Evolutionary conservation across 495 filamentous ascomycete species (phyloP).

Genomic region (Viridothelium virens): DNA sequence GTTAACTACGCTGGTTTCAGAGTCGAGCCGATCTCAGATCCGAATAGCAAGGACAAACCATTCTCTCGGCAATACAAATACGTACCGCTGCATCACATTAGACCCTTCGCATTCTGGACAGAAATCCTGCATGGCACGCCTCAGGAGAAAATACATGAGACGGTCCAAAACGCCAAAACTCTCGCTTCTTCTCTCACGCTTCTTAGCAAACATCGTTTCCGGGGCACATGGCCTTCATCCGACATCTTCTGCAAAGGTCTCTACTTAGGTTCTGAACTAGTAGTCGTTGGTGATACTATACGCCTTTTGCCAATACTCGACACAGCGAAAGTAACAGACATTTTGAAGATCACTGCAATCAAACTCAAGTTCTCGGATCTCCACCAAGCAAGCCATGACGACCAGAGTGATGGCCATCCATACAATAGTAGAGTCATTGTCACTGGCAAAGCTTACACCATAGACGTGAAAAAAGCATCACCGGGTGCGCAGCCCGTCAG

Average conservation of each 20-base stretch:
- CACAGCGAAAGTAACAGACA: constrained; percentile 38
- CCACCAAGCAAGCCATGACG: constrained; percentile 39
- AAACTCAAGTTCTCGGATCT: constrained; percentile 39
- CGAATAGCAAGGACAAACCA: constrained; percentile 43
- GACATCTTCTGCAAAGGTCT: constrained; percentile 46
- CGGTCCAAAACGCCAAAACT: constrained; percentile 48
- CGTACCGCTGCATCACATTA: constrained; percentile 46
- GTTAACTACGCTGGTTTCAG: constrained; percentile 52
- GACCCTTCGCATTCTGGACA: constrained; percentile 48
- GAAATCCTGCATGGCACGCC: constrained; percentile 38
- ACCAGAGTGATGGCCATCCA: constrained; percentile 40
- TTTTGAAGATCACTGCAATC: constrained; percentile 48
- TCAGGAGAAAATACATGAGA: constrained; percentile 41
- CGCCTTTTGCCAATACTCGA: constrained; percentile 41
- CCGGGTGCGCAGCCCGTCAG: constrained; percentile 24
- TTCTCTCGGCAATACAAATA: constrained; percentile 48
- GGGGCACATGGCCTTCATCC: constrained; percentile 48
- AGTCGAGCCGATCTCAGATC: constrained; percentile 49
- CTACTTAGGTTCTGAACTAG: constrained; percentile 49
- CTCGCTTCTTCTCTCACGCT: constrained; percentile 48
- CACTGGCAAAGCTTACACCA: constrained; percentile 45
- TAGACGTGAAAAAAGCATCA: constrained; percentile 26
- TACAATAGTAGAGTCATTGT: constrained; percentile 39
- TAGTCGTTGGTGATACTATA: constrained; percentile 47
- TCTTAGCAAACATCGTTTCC: constrained; percentile 44